Conservation (phyloP, 257 asterid species). For the Solanum virginianum region DNA sequence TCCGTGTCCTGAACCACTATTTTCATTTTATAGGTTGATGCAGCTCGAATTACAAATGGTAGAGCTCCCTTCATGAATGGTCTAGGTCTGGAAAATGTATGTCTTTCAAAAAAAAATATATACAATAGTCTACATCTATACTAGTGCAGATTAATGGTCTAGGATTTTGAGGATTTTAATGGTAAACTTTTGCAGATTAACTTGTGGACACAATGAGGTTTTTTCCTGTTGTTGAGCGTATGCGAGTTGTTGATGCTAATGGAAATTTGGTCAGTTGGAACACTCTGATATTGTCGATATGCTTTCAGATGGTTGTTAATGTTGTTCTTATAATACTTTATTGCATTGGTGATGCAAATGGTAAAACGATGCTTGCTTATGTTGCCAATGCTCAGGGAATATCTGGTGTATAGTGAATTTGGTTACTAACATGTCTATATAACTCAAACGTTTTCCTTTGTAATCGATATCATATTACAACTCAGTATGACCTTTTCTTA, state of each 20-base stretch:
- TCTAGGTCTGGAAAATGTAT: slow-evolving; percentile 88
- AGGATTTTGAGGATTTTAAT: slow-evolving; percentile 5
- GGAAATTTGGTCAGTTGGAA: slow-evolving; percentile 59
- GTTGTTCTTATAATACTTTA: slow-evolving; percentile 12
- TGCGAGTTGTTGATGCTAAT: slow-evolving; percentile 79
- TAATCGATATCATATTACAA: neutral
- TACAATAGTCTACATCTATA: neutral
- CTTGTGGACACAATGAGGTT: slow-evolving; percentile 81
- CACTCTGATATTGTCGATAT: neutral
- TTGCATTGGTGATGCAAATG: slow-evolving; percentile 99
- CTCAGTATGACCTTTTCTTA: slow-evolving; percentile 13
- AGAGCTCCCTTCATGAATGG: slow-evolving; percentile 93
- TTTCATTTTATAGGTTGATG: slow-evolving; percentile 63
- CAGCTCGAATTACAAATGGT: slow-evolving; percentile 95
- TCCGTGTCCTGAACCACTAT: neutral
- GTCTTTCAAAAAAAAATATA: neutral
- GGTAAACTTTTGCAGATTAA: slow-evolving; percentile 36
- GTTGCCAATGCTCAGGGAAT: slow-evolving; percentile 99
- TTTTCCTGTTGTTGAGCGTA: slow-evolving; percentile 90
- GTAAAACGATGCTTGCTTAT: slow-evolving; percentile 98
- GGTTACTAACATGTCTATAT: neutral
- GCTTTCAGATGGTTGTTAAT: neutral
- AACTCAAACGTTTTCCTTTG: neutral
- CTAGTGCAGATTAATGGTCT: no score
- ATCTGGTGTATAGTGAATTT: slow-evolving; percentile 23